Percentiles rank a stretch among this genome's conserved stretches.
phyloP scores from a whole-genome alignment of 2,329 filamentous ascomycete species.

The Fusarium sp. region DNA sequence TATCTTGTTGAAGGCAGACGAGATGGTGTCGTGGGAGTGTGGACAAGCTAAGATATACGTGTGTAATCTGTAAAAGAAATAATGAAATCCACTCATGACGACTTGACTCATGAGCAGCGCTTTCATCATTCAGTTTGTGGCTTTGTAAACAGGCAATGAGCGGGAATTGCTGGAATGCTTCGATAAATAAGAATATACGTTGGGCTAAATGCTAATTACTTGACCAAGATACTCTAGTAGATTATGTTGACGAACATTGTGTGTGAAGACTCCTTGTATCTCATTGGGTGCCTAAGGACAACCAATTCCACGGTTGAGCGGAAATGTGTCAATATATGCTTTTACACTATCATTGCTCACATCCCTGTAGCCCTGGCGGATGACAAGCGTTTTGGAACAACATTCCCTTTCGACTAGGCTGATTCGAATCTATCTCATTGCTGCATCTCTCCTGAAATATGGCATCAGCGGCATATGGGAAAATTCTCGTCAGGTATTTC shows the following conservation, averaged over 20 bases:
- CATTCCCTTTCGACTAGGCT: not conserved
- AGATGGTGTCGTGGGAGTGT: conserved; percentile 89
- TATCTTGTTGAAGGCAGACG: conserved; percentile 91
- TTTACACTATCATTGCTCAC: not conserved
- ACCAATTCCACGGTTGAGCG: conserved; percentile 1
- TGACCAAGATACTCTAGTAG: not conserved
- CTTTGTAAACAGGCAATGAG: not conserved
- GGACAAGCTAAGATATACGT: conserved; percentile 70
- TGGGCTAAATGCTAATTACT: not conserved
- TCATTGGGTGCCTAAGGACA: not conserved
- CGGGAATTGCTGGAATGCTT: not conserved
- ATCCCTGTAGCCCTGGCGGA: not conserved
- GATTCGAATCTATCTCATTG: not conserved
- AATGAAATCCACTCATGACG: conserved; percentile 34
- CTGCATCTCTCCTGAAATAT: conserved; percentile 18
- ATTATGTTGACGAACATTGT: not conserved
- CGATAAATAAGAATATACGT: not conserved
- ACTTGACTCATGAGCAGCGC: conserved; percentile 6
- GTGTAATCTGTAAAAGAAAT: conserved; percentile 40
- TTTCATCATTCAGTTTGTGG: not conserved
- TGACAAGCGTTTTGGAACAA: not conserved
- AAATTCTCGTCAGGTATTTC: conserved; percentile 40
- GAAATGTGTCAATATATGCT: not conserved
- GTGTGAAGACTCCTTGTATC: not conserved
- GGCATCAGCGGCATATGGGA: conserved; percentile 23